These are phyloP conservation scores for Nidularia sp. DNA, from an alignment of 768 basidiomycete genomes.

Conservation along the genomic window DNA sequence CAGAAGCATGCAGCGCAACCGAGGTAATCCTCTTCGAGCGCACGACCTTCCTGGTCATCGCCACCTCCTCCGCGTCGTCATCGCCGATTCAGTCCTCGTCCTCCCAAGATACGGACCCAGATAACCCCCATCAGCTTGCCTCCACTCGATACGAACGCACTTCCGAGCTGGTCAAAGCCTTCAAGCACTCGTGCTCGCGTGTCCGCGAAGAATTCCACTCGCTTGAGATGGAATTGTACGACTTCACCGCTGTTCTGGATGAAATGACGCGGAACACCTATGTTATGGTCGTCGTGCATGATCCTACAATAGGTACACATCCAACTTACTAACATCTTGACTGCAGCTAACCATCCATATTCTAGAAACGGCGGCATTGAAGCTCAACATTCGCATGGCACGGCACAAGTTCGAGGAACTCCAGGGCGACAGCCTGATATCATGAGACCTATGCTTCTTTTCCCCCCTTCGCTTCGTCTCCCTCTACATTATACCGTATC, in stretches of 20 bases:
- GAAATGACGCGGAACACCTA: slow-evolving; percentile 93
- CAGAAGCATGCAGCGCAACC: slow-evolving; percentile 81
- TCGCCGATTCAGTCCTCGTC: slow-evolving; percentile 20
- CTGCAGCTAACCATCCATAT: slow-evolving; percentile 2
- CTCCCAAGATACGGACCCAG: slow-evolving; percentile 10
- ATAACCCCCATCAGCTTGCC: slow-evolving; percentile 44
- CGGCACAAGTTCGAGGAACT: slow-evolving; percentile 87
- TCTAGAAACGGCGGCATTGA: slow-evolving; percentile 82
- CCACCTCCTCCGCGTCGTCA: slow-evolving; percentile 60
- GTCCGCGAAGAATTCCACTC: slow-evolving; percentile 82
- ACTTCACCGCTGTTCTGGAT: slow-evolving; percentile 88
- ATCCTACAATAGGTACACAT: slow-evolving; percentile 77
- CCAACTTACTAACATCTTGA: background rate
- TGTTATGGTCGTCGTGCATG: slow-evolving; percentile 83
- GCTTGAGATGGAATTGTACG: slow-evolving; percentile 79
- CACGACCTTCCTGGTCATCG: slow-evolving; percentile 97
- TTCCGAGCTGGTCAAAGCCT: slow-evolving; percentile 91
- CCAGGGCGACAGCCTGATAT: slow-evolving; percentile 62
- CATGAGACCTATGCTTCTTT: slow-evolving; percentile 14
- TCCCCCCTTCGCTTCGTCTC: background rate
- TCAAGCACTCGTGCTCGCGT: slow-evolving; percentile 88
- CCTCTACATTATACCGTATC: slow-evolving; percentile 1
- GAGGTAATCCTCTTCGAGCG: slow-evolving; percentile 97
- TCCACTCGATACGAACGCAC: slow-evolving; percentile 81
- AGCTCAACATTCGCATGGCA: slow-evolving; percentile 84